These are phyloP conservation scores for Aspergillus sp. DNA, from an alignment of 2,329 filamentous ascomycete species.

Conservation along the genomic window DNA sequence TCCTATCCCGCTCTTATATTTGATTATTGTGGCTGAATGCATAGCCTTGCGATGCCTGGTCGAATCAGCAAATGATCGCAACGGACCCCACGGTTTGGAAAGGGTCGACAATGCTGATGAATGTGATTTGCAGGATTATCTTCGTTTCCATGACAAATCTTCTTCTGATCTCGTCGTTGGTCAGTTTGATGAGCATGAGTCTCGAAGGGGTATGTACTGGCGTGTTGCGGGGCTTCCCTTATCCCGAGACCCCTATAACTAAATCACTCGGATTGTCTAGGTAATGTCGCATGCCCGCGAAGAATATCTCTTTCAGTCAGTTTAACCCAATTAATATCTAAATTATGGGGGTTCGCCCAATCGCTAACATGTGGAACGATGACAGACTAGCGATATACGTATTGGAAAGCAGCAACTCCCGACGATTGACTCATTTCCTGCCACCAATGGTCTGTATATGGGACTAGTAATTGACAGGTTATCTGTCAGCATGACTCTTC, in stretches of 20 bases:
- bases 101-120: conserved; percentile 12
- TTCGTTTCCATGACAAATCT: conserved; percentile 63
- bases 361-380: conserved; percentile 12
- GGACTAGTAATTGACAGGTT: background rate
- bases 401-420: conserved; percentile 46
- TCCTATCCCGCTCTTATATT: background rate
- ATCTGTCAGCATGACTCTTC: background rate
- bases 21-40: background rate
- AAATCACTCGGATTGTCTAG: conserved; percentile 3
- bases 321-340: conserved; percentile 8
- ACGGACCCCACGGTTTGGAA: background rate
- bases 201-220: conserved; percentile 51
- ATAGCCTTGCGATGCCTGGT: background rate
- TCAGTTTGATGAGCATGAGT: conserved; percentile 59
- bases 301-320: conserved; percentile 61
- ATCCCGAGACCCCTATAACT: too few relatives aligned
- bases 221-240: background rate
- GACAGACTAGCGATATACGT: conserved; percentile 44
- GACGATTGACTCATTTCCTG: conserved; percentile 48
- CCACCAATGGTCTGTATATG: conserved; percentile 42
- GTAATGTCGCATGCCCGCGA: conserved; percentile 62
- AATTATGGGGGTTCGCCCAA: background rate
- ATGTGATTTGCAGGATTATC: conserved; percentile 44
- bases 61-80: background rate
- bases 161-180: conserved; percentile 58